Evolutionary conservation across 371 early-diverging fungal species (phyloP).

Genomic region (Apophysomyces sp.): DNA sequence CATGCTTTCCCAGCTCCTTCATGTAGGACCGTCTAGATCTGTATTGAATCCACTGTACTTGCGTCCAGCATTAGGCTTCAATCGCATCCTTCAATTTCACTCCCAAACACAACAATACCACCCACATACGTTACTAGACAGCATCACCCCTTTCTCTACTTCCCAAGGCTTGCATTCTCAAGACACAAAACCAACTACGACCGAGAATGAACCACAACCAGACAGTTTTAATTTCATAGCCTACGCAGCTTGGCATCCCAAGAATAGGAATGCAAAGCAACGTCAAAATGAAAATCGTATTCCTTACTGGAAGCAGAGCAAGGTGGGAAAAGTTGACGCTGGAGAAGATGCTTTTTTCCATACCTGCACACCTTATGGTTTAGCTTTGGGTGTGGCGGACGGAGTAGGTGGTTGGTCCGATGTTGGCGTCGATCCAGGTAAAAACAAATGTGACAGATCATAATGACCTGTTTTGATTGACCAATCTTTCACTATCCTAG

Average conservation of each 20-base stretch:
- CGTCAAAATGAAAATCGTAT: slow-evolving; percentile 20
- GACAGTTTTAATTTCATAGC: slow-evolving; percentile 37
- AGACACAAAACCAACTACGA: not conserved
- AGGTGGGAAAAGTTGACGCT: slow-evolving; percentile 66
- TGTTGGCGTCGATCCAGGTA: slow-evolving; percentile 51
- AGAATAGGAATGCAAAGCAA: slow-evolving; percentile 29
- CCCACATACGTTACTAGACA: not conserved
- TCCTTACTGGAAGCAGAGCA: slow-evolving; percentile 47
- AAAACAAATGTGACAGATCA: slow-evolving; percentile 9
- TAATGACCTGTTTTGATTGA: not conserved
- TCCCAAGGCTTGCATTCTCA: not conserved
- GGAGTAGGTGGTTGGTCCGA: slow-evolving; percentile 75
- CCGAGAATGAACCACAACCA: not conserved
- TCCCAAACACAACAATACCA: not conserved
- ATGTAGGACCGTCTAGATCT: not conserved
- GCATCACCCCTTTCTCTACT: not conserved
- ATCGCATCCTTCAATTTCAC: slow-evolving; percentile 7
- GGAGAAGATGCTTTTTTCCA: slow-evolving; percentile 75
- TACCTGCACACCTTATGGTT: slow-evolving; percentile 54
- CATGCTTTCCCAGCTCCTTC: slow-evolving; percentile 15
- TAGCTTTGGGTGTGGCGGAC: slow-evolving; percentile 68
- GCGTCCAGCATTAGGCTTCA: slow-evolving; percentile 14
- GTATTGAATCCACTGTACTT: slow-evolving; percentile 2
- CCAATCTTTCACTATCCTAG: slow-evolving; percentile 28
- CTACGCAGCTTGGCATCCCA: slow-evolving; percentile 54